Conservation (phyloP, 106 monocot species). For the Allium sativum region DNA sequence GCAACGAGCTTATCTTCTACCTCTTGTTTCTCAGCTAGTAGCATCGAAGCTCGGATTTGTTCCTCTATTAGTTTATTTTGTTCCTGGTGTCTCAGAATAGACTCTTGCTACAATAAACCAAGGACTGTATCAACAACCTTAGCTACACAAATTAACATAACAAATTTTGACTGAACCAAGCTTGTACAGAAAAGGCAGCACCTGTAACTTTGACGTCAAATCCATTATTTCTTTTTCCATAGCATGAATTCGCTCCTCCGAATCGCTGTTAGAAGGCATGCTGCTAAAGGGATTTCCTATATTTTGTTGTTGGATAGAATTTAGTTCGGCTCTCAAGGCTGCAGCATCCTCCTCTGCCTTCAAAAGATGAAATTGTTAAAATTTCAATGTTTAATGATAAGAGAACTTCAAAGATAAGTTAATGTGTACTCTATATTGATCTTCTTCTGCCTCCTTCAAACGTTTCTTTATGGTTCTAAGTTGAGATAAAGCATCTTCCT, state of each 20-base stretch:
- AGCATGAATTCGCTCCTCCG: constrained; percentile 30
- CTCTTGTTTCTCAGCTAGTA: constrained; percentile 64
- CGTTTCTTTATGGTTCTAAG: constrained; percentile 67
- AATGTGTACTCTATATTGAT: constrained; percentile 75
- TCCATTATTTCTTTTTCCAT: constrained; percentile 70
- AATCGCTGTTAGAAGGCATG: constrained; percentile 17
- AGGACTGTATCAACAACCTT: not conserved
- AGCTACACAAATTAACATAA: constrained; percentile 5
- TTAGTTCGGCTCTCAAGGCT: constrained; percentile 84
- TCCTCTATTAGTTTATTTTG: constrained; percentile 57
- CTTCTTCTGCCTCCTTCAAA: constrained; percentile 94
- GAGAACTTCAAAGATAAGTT: not conserved
- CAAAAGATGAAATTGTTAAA: constrained; percentile 11
- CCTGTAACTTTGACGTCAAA: constrained; percentile 64
- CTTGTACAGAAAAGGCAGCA: constrained; percentile 1
- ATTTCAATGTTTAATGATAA: not conserved
- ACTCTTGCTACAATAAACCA: constrained; percentile 34
- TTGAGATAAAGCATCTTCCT: constrained; percentile 94
- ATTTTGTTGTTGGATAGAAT: constrained; percentile 63
- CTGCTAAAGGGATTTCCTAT: constrained; percentile 32
- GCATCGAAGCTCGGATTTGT: constrained; percentile 33
- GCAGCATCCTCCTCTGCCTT: constrained; percentile 99
- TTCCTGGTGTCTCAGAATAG: constrained; percentile 56
- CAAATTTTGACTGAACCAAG: not conserved
- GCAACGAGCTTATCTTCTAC: constrained; percentile 57